These are phyloP conservation scores for Ganoderma sp. DNA, from an alignment of 1,284 basidiomycete genomes.

Conservation along the genomic window DNA sequence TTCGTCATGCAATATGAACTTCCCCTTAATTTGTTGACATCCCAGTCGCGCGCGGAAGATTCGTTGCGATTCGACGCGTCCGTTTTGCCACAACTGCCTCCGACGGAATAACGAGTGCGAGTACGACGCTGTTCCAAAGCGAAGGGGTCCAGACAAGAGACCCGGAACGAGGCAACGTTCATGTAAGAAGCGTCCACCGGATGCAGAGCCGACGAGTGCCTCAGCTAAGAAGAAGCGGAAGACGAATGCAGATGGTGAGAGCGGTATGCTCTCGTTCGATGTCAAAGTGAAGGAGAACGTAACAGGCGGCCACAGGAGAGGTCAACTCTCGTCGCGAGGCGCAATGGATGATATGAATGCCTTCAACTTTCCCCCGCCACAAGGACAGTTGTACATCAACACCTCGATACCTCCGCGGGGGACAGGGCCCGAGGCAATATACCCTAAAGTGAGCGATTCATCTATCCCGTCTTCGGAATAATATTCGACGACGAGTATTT, in stretches of 20 bases:
- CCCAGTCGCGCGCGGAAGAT: slow-evolving; percentile 78
- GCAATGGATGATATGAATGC: slow-evolving; percentile 36
- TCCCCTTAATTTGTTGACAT: slow-evolving; percentile 43
- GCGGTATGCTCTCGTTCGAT: slow-evolving; percentile 38
- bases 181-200: slow-evolving; percentile 75
- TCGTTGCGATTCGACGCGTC: slow-evolving; percentile 80
- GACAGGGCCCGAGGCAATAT: slow-evolving; percentile 38
- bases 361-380: slow-evolving; percentile 33
- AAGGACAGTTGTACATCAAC: slow-evolving; percentile 38
- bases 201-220: slow-evolving; percentile 52
- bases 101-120: slow-evolving; percentile 75
- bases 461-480: slow-evolving; percentile 28
- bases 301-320: slow-evolving; percentile 36
- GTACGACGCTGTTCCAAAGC: slow-evolving; percentile 79
- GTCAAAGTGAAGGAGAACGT: slow-evolving; percentile 39
- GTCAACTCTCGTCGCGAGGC: slow-evolving; percentile 34
- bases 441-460: slow-evolving; percentile 41
- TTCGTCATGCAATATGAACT: slow-evolving; percentile 15
- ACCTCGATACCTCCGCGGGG: slow-evolving; percentile 37
- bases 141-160: slow-evolving; percentile 81
- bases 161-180: slow-evolving; percentile 81
- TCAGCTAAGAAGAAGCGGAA: slow-evolving; percentile 66
- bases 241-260: slow-evolving; percentile 40
- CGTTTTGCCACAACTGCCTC: slow-evolving; percentile 78
- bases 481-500: slow-evolving; percentile 41